Conservation (phyloP, 2,329 filamentous ascomycete genomes). For the Ophiostoma ulmi region DNA sequence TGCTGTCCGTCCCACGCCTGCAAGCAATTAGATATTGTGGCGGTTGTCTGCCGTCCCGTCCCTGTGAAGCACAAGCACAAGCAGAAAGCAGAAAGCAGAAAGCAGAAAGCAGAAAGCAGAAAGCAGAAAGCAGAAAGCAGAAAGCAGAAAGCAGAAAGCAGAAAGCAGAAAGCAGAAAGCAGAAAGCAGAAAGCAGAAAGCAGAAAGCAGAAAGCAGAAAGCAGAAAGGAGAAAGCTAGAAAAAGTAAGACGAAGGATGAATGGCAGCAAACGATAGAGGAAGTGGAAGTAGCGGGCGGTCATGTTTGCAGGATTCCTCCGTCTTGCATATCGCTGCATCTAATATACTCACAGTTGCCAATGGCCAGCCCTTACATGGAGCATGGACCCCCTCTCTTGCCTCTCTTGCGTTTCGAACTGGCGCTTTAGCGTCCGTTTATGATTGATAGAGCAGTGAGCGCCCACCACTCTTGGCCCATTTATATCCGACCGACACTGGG, state of each 20-base stretch:
- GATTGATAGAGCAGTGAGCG: background rate
- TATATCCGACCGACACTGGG: constrained; percentile 24
- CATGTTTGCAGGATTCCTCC: background rate
- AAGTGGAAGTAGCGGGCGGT: background rate
- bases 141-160: background rate
- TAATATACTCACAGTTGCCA: background rate
- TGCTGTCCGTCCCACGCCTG: constrained; percentile 7
- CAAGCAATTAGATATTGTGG: background rate
- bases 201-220: background rate
- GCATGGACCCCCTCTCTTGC: background rate
- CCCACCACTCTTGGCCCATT: constrained; percentile 6
- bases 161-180: background rate
- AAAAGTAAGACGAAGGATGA: background rate
- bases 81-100: background rate
- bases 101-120: background rate
- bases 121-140: background rate
- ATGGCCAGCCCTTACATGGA: constrained; percentile 10
- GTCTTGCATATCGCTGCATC: constrained; percentile 3
- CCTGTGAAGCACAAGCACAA: background rate
- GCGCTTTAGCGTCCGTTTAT: constrained; percentile 7
- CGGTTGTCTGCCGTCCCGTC: constrained; percentile 2
- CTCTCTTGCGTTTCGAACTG: constrained; percentile 3
- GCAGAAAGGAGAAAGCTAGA: background rate
- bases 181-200: background rate
- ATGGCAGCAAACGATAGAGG: background rate